These are phyloP conservation scores for Dactylellina drechsleri DNA, from an alignment of 2,329 filamentous ascomycete species.

Conservation along the genomic window DNA sequence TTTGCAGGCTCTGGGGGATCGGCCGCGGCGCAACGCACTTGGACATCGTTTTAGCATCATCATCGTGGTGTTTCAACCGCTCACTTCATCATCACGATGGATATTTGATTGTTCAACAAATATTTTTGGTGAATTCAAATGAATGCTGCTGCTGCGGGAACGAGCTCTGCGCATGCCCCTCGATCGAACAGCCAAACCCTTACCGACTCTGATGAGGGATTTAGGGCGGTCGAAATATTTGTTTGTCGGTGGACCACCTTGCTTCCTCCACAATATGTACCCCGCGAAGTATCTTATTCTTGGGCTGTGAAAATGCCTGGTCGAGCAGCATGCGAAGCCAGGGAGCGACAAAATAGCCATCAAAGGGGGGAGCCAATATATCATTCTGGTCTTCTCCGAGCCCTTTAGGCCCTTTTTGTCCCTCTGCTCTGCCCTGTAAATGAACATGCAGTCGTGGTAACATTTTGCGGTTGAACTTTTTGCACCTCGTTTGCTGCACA, in stretches of 20 bases:
- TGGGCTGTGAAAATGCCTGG: conserved; percentile 51
- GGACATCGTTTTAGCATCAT: neutral
- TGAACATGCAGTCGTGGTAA: conserved; percentile 53
- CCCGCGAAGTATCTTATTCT: conserved; percentile 55
- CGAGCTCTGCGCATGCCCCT: conserved; percentile 10
- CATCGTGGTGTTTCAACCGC: conserved; percentile 14
- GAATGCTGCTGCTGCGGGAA: conserved; percentile 38
- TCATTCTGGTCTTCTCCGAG: conserved; percentile 51
- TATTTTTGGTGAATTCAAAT: neutral
- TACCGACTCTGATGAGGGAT: conserved; percentile 54
- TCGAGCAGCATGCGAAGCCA: conserved; percentile 52
- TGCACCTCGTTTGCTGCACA: conserved; percentile 54
- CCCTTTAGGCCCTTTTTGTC: conserved; percentile 6
- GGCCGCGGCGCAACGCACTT: conserved; percentile 30
- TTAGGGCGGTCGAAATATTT: conserved; percentile 44
- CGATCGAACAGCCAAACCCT: conserved; percentile 26
- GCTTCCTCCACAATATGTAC: conserved; percentile 55
- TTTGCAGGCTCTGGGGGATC: conserved; percentile 38
- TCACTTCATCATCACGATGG: neutral
- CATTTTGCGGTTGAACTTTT: conserved; percentile 45
- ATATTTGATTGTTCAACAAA: conserved; percentile 2
- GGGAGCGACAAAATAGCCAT: conserved; percentile 44
- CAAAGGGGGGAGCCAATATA: conserved; percentile 39
- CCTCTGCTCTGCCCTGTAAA: conserved; percentile 9
- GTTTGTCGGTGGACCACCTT: conserved; percentile 40